Evolutionary conservation across 2,329 filamentous ascomycete species (phyloP), one percentile per base, ranked within the genome.

Genomic region (Fusarium tuaranense): DNA sequence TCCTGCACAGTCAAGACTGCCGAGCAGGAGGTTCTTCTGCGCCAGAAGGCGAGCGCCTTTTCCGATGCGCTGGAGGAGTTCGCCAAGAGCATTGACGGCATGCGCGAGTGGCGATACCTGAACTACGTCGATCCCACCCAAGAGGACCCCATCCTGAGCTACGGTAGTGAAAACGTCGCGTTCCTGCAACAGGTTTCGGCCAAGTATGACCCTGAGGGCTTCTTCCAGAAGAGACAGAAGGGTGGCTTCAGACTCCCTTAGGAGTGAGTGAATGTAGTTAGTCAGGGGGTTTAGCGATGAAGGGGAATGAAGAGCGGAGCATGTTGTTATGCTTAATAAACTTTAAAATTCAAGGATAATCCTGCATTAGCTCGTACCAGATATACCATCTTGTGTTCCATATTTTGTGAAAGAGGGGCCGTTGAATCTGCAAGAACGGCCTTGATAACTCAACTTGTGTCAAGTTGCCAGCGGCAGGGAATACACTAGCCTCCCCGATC

Each of bases 111-210:
- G 76, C 78, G 82, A 34, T 87, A 84, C 72, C 77, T 86, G 41
- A 87, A 87, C 76, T 87, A 87, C 64, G 84, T 84, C 34, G 68
- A 70, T 4, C 79, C 80, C 25, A 70, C 73, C 13, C 78, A 80
- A 53, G 82, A 87, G 76, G 71, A 83, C 41, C 82, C 84, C 2
- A 77, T 86, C 25, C 41, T 70, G 8, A 75, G 79, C 8, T 87
- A 86, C 63, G 85, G 85, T 0, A 63, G 75, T 16, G 78, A 81
- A 10, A 85, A 82, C 39, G 65, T 84, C 25, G 75, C 76, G 13
- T 79, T 79, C 41, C 63, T 85, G 7, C 57, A 51, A 46, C 74
- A 74, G 41, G 73, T 69, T 9, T 73, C 80, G 6, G 78, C 80
- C 7, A 80, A 80, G 64, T 84, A 83, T 41, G 82, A 84, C 66